Evolutionary conservation across 2,329 filamentous ascomycete genomes (phyloP), one percentile per base, ranked within the genome.

Genomic region (Fusarium phyllophilum): DNA sequence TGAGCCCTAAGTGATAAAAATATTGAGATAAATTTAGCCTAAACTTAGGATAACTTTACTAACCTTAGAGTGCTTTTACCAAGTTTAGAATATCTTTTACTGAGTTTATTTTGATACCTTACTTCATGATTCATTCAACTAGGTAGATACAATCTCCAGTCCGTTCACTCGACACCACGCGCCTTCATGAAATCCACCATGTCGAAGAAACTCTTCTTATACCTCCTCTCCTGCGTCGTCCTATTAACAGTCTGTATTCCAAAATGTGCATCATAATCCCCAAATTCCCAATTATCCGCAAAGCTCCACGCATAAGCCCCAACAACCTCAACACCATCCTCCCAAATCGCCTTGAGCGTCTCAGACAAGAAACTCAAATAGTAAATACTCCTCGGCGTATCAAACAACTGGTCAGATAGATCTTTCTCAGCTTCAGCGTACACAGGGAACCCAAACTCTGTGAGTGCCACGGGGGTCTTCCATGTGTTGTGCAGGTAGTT

Each of bases 401-500:
- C 88, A 57, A 85, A 89, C 6, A 87, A 79, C 75, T 90, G 87
- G 54, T 89, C 88, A 5, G 81, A 68, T 5, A 88, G 78, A 1
- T 67, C 82, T 49, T 85, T 84, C 0, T 81, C 75, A 8, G 80
- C 80, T 74, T 89, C 88, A 14, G 75, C 84, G 55, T 84, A 88
- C 0, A 89, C 84, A 8, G 88, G 86, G 75, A 89, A 90, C 0
- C 89, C 89, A 70, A 90, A 90, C 75, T 91, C 89, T 12, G 85
- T 84, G 10, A 90, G 80, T 29, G 82, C 81, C 13, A 88, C 81
- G 0, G 87, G 86, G 0, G 79, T 77, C 38, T 80, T 84, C 83
- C 86, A 92, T 0, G 87, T 90, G 78, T 90, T 90, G 83, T 86
- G 89, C 5, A 92, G 80, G 75, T 90, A 91, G 72, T 83, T 86